These are phyloP conservation scores for Pseudozyma flocculosa DNA, from an alignment of 1,284 basidiomycete species.

Conservation along the genomic window DNA sequence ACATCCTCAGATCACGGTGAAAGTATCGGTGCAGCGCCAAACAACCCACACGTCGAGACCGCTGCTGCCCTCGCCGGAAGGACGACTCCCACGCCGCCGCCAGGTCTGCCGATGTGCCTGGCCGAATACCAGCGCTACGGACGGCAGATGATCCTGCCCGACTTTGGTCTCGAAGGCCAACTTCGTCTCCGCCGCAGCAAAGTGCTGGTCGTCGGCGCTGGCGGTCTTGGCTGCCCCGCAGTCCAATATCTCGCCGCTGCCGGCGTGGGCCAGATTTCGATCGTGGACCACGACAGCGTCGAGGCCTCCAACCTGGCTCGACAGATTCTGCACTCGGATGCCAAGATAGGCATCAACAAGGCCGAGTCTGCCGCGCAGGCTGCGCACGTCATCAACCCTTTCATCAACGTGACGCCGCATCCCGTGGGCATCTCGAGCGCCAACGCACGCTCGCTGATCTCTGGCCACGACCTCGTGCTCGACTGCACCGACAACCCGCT, in stretches of 20 bases:
- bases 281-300: slow-evolving; percentile 88
- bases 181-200: slow-evolving; percentile 73
- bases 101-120: slow-evolving; percentile 53
- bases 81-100: neutral
- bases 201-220: slow-evolving; percentile 87
- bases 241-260: slow-evolving; percentile 89
- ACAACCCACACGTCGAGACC: no score
- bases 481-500: slow-evolving; percentile 95
- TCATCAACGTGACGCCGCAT: slow-evolving; percentile 33
- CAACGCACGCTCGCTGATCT: slow-evolving; percentile 40
- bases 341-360: slow-evolving; percentile 77
- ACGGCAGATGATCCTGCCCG: slow-evolving; percentile 92
- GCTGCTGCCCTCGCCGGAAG: no score
- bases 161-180: slow-evolving; percentile 78
- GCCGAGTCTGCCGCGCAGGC: slow-evolving; percentile 73
- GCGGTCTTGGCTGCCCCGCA: slow-evolving; percentile 92
- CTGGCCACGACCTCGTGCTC: slow-evolving; percentile 69
- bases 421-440: slow-evolving; percentile 15
- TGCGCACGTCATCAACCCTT: slow-evolving; percentile 41
- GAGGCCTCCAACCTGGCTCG: slow-evolving; percentile 90
- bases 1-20: no score
- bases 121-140: slow-evolving; percentile 87
- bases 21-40: no score
- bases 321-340: slow-evolving; percentile 84
- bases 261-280: slow-evolving; percentile 81